phyloP scores from a whole-genome alignment of 768 basidiomycete genomes.

The Coprinopsis cinerea region DNA sequence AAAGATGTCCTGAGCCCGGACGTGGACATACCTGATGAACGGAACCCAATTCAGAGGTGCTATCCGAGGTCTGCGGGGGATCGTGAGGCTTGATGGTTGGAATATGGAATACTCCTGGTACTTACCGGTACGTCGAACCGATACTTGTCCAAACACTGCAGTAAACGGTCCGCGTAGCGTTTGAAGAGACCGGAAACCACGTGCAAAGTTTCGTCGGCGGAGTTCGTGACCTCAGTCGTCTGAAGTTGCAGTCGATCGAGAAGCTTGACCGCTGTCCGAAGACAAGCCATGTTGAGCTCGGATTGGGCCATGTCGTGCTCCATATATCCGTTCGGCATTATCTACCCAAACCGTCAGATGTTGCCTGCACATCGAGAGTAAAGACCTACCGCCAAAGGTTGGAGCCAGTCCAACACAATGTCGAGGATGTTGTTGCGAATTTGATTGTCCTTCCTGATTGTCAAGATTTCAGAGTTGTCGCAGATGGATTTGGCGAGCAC shows the following conservation, averaged over 20 bases:
- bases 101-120: background rate
- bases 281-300: slow-evolving; percentile 69
- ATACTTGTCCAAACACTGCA: slow-evolving; percentile 52
- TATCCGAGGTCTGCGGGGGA: slow-evolving; percentile 39
- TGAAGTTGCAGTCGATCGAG: slow-evolving; percentile 70
- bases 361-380: too few species aligned
- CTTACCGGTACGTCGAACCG: slow-evolving; percentile 43
- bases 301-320: slow-evolving; percentile 36
- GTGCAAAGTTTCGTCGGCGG: slow-evolving; percentile 61
- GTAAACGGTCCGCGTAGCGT: slow-evolving; percentile 63
- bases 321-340: background rate
- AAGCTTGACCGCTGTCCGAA: slow-evolving; percentile 70
- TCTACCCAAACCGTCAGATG: background rate
- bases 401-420: slow-evolving; percentile 75
- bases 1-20: background rate
- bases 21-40: slow-evolving; percentile 33
- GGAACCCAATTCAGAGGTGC: slow-evolving; percentile 43
- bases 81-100: background rate
- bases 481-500: slow-evolving; percentile 63
- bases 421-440: slow-evolving; percentile 71
- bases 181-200: slow-evolving; percentile 75
- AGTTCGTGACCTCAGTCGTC: slow-evolving; percentile 43
- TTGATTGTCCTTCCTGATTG: slow-evolving; percentile 59
- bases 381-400: slow-evolving; percentile 40
- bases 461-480: slow-evolving; percentile 52